Evolutionary conservation across 2,329 filamentous ascomycete genomes (phyloP), one percentile per base, ranked within the genome.

Genomic region (Epichloe baconii): DNA sequence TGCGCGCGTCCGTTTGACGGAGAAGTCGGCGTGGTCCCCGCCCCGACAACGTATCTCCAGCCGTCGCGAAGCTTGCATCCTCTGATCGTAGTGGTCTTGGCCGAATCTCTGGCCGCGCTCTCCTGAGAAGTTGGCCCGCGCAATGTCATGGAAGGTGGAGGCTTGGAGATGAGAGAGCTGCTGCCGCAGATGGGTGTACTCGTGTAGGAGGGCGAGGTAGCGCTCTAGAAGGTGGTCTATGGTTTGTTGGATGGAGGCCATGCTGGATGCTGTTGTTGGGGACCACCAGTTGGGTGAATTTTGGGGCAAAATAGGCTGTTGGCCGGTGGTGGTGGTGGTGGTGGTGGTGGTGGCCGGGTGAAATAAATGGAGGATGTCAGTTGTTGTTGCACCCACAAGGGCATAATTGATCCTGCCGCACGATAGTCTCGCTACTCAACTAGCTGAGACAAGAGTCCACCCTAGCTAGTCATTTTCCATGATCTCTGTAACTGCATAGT

Each of bases 61-160:
- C 50, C 66, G 64, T 49, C 77, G 68, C 21, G 65, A 66, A 3
- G 84, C 83, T 62, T 80, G 80, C 80, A 88, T 87, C 45, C 86
- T 76, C 56, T 80, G 77, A 64, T 90, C 85, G 62, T 86, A 91
- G 61, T 79, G 77, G 58, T 87, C 82, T 55, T 72, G 75, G 3
- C 85, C 85, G 62, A 85, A 89, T 42, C 79, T 73, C 54, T 79
- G 64, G 35, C 82, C 77, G 12, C 78, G 71, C 61, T 79, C 73
- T n/a, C 78, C 79, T 31, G 78, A 71, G 66, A 87, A 89, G 67
- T 89, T 88, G 54, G 86, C 86, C 52, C 85, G 78, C n/a, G 86
- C 83, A 41, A 90, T 72, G 56, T 71, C 68, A 51, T 77, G 75
- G 61, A 73, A 78, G 56, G 85, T 74, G 48, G 68, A 68, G 19